Evolutionary conservation across 1,284 basidiomycete genomes (phyloP), one percentile per base, ranked within the genome.

Genomic region (Naganishia sp.): DNA sequence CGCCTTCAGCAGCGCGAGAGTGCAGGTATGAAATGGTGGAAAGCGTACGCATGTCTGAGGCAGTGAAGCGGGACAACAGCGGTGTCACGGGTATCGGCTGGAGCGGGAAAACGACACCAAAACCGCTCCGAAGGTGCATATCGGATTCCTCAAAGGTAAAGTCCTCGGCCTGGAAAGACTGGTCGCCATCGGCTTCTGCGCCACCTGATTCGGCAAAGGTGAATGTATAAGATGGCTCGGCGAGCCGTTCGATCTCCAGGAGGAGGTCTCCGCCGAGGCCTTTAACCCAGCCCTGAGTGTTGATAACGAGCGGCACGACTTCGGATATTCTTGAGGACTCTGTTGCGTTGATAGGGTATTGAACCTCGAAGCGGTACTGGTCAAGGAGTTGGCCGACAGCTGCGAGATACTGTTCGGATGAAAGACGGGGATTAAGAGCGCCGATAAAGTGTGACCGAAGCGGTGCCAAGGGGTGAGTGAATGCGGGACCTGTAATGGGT

Each of bases 231-330:
- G 86, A 87, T 0, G 92, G 87, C 54, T 85, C 81, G 1, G 88
- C 79, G 18, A 88, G 79, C 2, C 83, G 83, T 74, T 93, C 87
- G 53, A 97, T 87, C 68, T 85, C 85, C 2, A 77, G 76, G 11
- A 87, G 84, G 3, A 99, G 80, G 71, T 96, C 91, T 21, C 87
- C 88, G 1, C 95, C 95, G 1, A 97, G 85, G 2, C 95, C 95
- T 77, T 95, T 97, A 17, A 86, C 85, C 95, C 95, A 99, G 2
- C 95, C 95, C 85, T 95, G 94, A 0, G 92, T 97, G 77, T 99
- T 99, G 64, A 98, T 85, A 10, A 98, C 84, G 6, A 99, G 85
- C 0, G 95, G 95, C 4, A 91, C 83, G n/a, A 76, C 67, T 63
- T 87, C 85, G 1, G 72, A 69, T 54, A 87, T 83, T 47, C 83